Base-by-base conservation (phyloP, 192 early-diverging fungal species). In the Backusella tarrabulga region DNA sequence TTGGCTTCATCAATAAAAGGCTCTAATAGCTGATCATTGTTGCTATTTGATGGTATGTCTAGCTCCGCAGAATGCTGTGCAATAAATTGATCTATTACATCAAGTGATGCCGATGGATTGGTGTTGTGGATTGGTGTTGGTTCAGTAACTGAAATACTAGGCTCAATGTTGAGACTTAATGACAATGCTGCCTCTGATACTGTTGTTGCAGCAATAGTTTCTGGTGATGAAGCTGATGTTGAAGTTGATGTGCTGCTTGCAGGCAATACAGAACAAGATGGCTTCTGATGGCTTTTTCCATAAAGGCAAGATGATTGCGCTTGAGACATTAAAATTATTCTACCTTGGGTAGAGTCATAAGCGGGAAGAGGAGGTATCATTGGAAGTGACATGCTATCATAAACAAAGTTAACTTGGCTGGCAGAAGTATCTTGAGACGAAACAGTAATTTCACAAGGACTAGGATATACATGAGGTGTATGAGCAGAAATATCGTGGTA, bases 121-220 rank as follows among this genome's bases (percentile, higher is more conserved):
- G 2, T 72, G 4, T 9, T 21, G 14, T 44, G 21, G 23, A 72
- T 72, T 26, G 71, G 71, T 72, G 71, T 72, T 4, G 71, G 71
- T 35, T 72, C 71, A 0, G 71, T 72, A 29, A 72, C 41, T 32
- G 71, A 72, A 72, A 72, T 72, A 44, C 71, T 46, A 19, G 71
- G 71, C 32, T 72, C 40, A 29, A 72, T 72, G 1, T 72, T 44
- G 40, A 72, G 71, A 50, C 71, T 72, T 17, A 72, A 32, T 42
- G 71, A 40, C 19, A 40, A 52, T 23, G 38, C 23, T 46, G 42
- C 17, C 12, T 52, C 71, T n/a, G 41, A 32, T 32, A 34, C 41
- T 34, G 15, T 15, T 17, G 67, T 6, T 63, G 56, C 56, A 29
- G 21, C 56, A 4, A 63, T 14, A 4, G 11, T 63, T 26, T 63